phyloP scores from a whole-genome alignment of 805 yeast genomes.

The Candida khao-thaluensis region DNA sequence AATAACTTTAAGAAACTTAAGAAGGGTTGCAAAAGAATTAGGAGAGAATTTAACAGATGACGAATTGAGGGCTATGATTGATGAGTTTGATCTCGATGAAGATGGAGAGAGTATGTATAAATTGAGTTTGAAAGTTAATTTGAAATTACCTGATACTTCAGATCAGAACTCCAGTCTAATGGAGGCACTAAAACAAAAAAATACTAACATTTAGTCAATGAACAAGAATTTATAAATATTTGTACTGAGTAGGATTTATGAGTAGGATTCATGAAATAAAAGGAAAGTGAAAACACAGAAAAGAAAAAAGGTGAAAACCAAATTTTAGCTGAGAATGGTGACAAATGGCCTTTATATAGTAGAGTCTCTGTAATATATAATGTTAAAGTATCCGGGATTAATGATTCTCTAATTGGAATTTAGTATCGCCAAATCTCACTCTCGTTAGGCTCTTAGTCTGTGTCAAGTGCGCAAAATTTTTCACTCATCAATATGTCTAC shows the following conservation, averaged over 20 bases:
- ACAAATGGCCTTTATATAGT: neutral
- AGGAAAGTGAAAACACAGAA: too few species aligned
- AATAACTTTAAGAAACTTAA: slow-evolving; percentile 74
- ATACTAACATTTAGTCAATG: slow-evolving; percentile 57
- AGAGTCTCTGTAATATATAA: neutral
- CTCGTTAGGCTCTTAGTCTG: too few species aligned
- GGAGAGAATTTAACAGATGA: slow-evolving; percentile 93
- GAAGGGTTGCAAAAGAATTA: slow-evolving; percentile 87
- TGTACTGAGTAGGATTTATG: slow-evolving; percentile 62
- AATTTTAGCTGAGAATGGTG: neutral
- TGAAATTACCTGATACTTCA: too few species aligned
- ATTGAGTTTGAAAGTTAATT: too few species aligned
- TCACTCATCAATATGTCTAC: slow-evolving; percentile 5
- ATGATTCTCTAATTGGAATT: neutral
- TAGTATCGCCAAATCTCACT: too few species aligned
- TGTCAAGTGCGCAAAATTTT: slow-evolving; percentile 14
- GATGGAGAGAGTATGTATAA: slow-evolving; percentile 77
- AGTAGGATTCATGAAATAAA: too few species aligned
- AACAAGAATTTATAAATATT: slow-evolving; percentile 85
- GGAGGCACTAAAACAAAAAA: too few species aligned
- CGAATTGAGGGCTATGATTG: slow-evolving; percentile 94
- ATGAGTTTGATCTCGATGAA: slow-evolving; percentile 92
- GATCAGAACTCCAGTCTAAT: too few species aligned
- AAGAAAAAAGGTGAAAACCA: too few species aligned
- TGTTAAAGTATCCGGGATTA: neutral